These are phyloP conservation scores for Termitomyces sp. DNA, from an alignment of 768 basidiomycete species.

Conservation along the genomic window DNA sequence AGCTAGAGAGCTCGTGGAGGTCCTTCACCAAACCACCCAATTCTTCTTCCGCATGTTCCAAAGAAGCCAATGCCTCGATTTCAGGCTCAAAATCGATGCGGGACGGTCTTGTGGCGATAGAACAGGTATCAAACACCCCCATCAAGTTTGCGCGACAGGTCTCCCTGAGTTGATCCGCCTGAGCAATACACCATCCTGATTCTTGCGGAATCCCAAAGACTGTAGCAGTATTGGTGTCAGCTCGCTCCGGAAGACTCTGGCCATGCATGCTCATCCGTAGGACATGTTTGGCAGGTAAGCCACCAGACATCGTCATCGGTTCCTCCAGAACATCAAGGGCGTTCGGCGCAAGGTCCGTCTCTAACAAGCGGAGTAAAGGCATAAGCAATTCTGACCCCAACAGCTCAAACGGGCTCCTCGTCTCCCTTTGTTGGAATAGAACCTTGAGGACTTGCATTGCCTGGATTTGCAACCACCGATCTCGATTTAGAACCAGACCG, in stretches of 20 bases:
- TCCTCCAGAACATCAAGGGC: constrained; percentile 94
- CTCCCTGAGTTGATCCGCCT: constrained; percentile 51
- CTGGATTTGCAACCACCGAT: constrained; percentile 77
- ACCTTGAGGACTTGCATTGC: constrained; percentile 86
- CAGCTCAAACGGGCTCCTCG: constrained; percentile 63
- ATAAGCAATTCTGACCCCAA: constrained; percentile 85
- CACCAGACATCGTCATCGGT: constrained; percentile 73
- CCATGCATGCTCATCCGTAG: constrained; percentile 86
- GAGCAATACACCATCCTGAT: constrained; percentile 85
- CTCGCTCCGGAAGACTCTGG: constrained; percentile 30
- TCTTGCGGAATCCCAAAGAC: constrained; percentile 79
- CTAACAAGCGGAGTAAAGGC: constrained; percentile 85
- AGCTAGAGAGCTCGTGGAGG: constrained; percentile 68
- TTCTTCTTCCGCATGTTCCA: constrained; percentile 50
- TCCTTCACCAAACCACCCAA: constrained; percentile 76
- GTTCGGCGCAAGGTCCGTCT: constrained; percentile 77
- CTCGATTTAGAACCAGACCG: constrained; percentile 77
- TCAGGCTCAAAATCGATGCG: constrained; percentile 72
- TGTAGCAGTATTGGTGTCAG: constrained; percentile 38
- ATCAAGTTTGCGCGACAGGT: constrained; percentile 72
- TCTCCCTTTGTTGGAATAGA: constrained; percentile 81
- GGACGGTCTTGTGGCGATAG: constrained; percentile 61
- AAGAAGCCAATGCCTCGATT: constrained; percentile 36
- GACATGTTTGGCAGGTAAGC: constrained; percentile 78
- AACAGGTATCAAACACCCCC: constrained; percentile 83